Base-by-base conservation (phyloP, 78 protist genomes). In the Tieghemostelium lacteum region DNA sequence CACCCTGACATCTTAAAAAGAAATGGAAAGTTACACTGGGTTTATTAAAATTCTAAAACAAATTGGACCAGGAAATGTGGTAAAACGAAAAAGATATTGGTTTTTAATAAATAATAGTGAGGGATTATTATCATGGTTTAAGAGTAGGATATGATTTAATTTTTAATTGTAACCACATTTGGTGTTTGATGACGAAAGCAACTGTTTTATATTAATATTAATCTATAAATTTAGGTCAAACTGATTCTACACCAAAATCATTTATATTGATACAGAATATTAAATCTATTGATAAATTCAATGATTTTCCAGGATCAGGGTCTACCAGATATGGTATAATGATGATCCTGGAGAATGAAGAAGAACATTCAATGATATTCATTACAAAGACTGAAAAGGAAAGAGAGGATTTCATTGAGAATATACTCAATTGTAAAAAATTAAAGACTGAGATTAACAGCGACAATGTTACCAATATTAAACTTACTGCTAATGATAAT, bases 51-150 rank as follows among this genome's bases (percentile, higher is more conserved):
- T 45, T 45, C 52, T 45, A 14, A 10, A 45, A 45, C 52, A 45
- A 45, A 45, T 10, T 45, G 10, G 10, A 45, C n/a, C 6, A 45
- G 6, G n/a, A 6, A 45, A 14, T 10, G n/a, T 45, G 6, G 52
- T 45, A 45, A 45, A 45, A n/a, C n/a, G n/a, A n/a, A 62, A 62
- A 64, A 64, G n/a, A 67, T 67, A 67, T 67, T 67, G 74, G 60
- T 67, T 40, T 26, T 40, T 26, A 67, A 67, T 67, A n/a, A 50
- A 67, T 67, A 40, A 40, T 40, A 4, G 17, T 14, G 33, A 40
- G 26, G 29, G 74, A 26, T 40, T 71, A 71, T 50, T 71, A 33
- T 71, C 77, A 19, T 71, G 60, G 60, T 71, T 50, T 71, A 37
- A 52, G 31, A 28, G 77, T 70, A 42, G 49, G 17, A 3, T 60